Percentiles rank a stretch among this genome's conserved stretches.
phyloP scores from a whole-genome alignment of 495 filamentous ascomycete genomes.

The Penicillium coffeae region DNA sequence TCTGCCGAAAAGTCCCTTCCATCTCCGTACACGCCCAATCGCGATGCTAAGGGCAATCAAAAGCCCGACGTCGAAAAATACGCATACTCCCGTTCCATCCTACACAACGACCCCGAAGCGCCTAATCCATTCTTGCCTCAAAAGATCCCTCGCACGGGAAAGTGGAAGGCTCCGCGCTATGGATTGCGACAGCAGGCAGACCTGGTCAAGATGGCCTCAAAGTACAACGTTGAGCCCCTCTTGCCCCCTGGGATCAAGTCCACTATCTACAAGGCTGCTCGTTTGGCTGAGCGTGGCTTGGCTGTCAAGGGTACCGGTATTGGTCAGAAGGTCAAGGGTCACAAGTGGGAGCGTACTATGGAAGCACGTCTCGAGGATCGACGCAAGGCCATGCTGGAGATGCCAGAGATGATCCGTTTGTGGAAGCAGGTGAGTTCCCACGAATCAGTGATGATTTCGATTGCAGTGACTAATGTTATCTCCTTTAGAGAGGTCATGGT shows the following conservation, averaged over 20 bases:
- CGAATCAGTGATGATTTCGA: not conserved
- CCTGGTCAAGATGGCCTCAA: constrained; percentile 77
- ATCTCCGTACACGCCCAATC: constrained; percentile 46
- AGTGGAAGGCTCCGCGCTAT: constrained; percentile 76
- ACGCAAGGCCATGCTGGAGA: constrained; percentile 86
- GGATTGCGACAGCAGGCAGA: constrained; percentile 87
- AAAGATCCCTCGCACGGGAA: constrained; percentile 66
- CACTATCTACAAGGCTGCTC: constrained; percentile 61
- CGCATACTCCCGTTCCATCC: constrained; percentile 34
- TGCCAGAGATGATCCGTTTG: constrained; percentile 82
- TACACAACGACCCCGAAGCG: constrained; percentile 28
- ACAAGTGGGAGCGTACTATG: constrained; percentile 85
- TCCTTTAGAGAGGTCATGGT: constrained; percentile 71
- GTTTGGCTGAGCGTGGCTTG: constrained; percentile 67
- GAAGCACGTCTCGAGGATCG: constrained; percentile 79
- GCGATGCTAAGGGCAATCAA: constrained; percentile 41
- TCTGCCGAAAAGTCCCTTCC: constrained; percentile 25
- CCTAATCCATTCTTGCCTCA: constrained; percentile 73
- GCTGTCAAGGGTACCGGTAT: constrained; percentile 85
- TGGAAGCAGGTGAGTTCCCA: constrained; percentile 80
- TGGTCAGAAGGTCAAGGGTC: constrained; percentile 91
- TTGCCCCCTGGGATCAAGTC: constrained; percentile 75
- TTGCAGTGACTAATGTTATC: constrained; percentile 18
- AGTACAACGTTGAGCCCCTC: constrained; percentile 78
- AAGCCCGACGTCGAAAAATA: constrained; percentile 30